Conservation (phyloP, 805 yeast species). For the Starmera dryadoides region DNA sequence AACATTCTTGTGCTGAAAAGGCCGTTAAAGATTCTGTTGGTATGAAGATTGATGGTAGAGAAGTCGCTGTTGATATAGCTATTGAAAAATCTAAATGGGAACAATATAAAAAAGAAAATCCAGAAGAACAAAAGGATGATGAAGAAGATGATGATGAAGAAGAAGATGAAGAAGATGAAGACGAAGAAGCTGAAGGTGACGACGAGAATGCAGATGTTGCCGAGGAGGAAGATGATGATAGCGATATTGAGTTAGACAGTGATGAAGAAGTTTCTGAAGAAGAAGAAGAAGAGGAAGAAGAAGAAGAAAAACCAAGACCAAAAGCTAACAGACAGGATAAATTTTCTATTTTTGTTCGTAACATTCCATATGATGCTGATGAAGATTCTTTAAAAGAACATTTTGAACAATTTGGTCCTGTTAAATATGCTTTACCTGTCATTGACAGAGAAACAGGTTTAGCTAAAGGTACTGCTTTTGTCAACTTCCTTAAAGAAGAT, state of each 20-base stretch:
- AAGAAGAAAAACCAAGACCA: slow-evolving; percentile 25
- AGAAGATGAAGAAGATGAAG: slow-evolving; percentile 27
- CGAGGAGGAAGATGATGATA: slow-evolving; percentile 19
- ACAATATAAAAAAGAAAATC: slow-evolving; percentile 37
- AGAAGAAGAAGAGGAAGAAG: slow-evolving; percentile 27
- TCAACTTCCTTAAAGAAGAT: slow-evolving; percentile 63
- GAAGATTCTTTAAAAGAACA: slow-evolving; percentile 71
- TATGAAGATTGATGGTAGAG: slow-evolving; percentile 79
- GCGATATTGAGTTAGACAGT: slow-evolving; percentile 23
- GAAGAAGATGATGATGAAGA: slow-evolving; percentile 34
- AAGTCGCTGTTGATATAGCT: slow-evolving; percentile 92
- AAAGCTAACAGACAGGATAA: slow-evolving; percentile 57
- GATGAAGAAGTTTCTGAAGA: slow-evolving; percentile 24
- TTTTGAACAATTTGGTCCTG: slow-evolving; percentile 75
- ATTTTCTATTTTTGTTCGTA: slow-evolving; percentile 78
- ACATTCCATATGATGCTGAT: slow-evolving; percentile 92
- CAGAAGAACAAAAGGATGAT: slow-evolving; percentile 30
- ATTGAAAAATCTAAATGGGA: slow-evolving; percentile 85
- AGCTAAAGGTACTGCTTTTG: slow-evolving; percentile 93
- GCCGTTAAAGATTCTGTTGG: slow-evolving; percentile 75
- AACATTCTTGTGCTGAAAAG: slow-evolving; percentile 63
- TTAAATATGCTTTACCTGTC: slow-evolving; percentile 91
- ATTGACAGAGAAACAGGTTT: slow-evolving; percentile 77
- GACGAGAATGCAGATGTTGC: slow-evolving; percentile 22
- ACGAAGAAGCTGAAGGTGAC: slow-evolving; percentile 24